Evolutionary conservation across 2,329 filamentous ascomycete species (phyloP).

Genomic region (Xylaria multiplex): DNA sequence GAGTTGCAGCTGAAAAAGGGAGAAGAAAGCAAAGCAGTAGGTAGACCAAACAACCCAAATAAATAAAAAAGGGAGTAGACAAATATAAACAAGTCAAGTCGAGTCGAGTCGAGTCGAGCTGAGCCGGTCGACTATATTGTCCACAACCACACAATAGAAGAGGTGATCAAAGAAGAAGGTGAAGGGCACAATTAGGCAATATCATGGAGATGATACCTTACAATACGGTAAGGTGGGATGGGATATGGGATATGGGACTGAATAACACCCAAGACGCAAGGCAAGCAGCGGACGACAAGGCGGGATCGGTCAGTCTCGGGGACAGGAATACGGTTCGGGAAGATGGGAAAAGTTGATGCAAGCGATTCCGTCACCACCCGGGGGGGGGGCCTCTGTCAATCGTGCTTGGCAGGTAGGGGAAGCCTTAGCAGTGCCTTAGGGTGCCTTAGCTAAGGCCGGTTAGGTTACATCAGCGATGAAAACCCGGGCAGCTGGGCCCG

Average conservation of each 20-base stretch:
- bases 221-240: constrained; percentile 16
- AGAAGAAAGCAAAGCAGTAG: constrained; percentile 13
- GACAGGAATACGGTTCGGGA: constrained; percentile 28
- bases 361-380: constrained; percentile 48
- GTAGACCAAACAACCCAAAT: constrained; percentile 6
- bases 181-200: constrained; percentile 27
- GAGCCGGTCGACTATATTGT: not conserved
- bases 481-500: constrained; percentile 35
- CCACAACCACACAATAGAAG: constrained; percentile 1
- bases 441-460: constrained; percentile 7
- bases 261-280: not conserved
- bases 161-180: constrained; percentile 16
- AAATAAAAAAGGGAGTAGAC: constrained; percentile 11
- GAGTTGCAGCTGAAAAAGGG: constrained; percentile 12
- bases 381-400: constrained; percentile 17
- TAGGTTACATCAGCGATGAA: constrained; percentile 35
- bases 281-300: constrained; percentile 25
- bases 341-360: constrained; percentile 41
- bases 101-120: not conserved
- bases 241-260: constrained; percentile 5
- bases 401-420: constrained; percentile 15
- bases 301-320: constrained; percentile 32
- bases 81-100: not conserved
- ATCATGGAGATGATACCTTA: constrained; percentile 12
- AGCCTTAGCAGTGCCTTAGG: not conserved